Percentiles rank a stretch among this genome's conserved stretches.
Evolutionary conservation across 495 filamentous ascomycete genomes (phyloP).

Genomic region (Tetracladium setigerum): DNA sequence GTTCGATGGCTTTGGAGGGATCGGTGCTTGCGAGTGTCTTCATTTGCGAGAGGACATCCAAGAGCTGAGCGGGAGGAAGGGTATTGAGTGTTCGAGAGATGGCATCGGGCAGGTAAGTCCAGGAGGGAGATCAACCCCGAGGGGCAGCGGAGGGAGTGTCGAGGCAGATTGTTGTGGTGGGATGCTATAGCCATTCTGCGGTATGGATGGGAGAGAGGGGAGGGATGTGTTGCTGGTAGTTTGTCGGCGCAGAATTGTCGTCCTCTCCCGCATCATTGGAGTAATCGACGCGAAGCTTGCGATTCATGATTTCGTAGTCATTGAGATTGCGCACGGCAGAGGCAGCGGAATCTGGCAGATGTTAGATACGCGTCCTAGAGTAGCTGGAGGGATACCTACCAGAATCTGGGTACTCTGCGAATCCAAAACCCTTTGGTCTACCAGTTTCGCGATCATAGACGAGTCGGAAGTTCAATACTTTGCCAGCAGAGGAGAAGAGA

Average conservation of each 20-base stretch:
- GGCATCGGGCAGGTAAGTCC: conserved; percentile 75
- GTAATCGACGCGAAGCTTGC: conserved; percentile 91
- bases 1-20: conserved; percentile 75
- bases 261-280: conserved; percentile 82
- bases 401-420: conserved; percentile 83
- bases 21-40: conserved; percentile 76
- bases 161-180: conserved; percentile 14
- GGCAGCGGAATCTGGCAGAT: conserved; percentile 66
- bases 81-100: conserved; percentile 84
- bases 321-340: conserved; percentile 95
- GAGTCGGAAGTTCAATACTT: conserved; percentile 85
- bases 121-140: conserved; percentile 73
- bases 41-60: conserved; percentile 93
- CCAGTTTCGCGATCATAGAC: conserved; percentile 96
- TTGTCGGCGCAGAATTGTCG: conserved; percentile 29
- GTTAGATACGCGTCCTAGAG: neutral
- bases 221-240: conserved; percentile 12
- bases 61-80: conserved; percentile 78
- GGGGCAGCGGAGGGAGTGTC: conserved; percentile 70
- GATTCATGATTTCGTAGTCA: conserved; percentile 91
- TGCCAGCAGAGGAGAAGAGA: conserved; percentile 79
- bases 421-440: conserved; percentile 91
- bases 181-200: conserved; percentile 13
- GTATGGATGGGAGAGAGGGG: neutral
- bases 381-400: conserved; percentile 25